Conservation (phyloP, 208 protist species). For the Trypanosoma vivax region DNA sequence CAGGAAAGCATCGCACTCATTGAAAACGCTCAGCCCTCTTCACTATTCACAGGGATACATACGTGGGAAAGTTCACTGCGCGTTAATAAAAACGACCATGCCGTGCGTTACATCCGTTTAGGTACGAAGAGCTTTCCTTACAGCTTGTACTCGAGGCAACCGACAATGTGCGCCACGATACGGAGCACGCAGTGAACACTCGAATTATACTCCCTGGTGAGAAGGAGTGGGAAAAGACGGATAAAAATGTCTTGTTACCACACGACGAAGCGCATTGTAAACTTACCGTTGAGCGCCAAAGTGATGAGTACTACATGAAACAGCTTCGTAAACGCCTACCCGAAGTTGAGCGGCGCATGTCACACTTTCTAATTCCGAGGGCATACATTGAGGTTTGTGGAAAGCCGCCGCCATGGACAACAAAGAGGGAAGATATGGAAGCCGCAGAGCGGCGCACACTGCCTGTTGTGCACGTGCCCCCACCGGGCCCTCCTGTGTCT, state of each 20-base stretch:
- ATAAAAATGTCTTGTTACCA: neutral
- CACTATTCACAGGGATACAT: slow-evolving; percentile 20
- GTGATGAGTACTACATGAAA: slow-evolving; percentile 41
- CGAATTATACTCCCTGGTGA: slow-evolving; percentile 37
- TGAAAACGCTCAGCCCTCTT: slow-evolving; percentile 21
- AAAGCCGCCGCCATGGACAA: slow-evolving; percentile 30
- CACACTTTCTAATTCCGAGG: slow-evolving; percentile 64
- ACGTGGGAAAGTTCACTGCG: slow-evolving; percentile 64
- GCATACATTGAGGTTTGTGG: slow-evolving; percentile 61
- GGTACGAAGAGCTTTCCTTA: slow-evolving; percentile 66
- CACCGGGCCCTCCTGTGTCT: slow-evolving; percentile 4
- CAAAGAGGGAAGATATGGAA: slow-evolving; percentile 17
- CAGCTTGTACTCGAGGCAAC: slow-evolving; percentile 47
- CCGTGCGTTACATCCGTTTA: slow-evolving; percentile 50
- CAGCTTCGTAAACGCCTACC: slow-evolving; percentile 30
- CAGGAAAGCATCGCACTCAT: slow-evolving; percentile 57
- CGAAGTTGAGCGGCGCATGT: slow-evolving; percentile 45
- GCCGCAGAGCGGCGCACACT: slow-evolving; percentile 5
- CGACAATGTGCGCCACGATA: slow-evolving; percentile 25
- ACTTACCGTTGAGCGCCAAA: neutral
- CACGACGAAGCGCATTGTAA: neutral
- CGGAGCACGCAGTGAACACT: slow-evolving; percentile 34
- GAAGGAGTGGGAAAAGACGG: neutral
- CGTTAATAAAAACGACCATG: slow-evolving; percentile 16
- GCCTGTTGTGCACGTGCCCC: slow-evolving; percentile 6